phyloP scores from a whole-genome alignment of 2,329 filamentous ascomycete species.

The Scorias spongiosa region DNA sequence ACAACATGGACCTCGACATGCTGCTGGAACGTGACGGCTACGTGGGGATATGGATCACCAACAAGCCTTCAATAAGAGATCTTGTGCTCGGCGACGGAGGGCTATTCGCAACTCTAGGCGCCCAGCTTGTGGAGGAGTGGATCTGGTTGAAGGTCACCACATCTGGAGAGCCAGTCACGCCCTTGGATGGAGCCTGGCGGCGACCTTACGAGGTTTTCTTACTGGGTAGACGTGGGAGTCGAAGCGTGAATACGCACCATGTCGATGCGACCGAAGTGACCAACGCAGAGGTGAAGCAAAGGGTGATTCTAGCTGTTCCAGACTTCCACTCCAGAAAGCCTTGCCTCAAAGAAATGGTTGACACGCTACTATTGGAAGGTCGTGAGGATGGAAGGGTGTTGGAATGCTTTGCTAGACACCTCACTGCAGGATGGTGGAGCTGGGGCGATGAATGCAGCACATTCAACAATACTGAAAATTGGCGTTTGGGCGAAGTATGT shows the following conservation, averaged over 20 bases:
- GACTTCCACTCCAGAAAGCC: slow-evolving; percentile 71
- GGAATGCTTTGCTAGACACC: slow-evolving; percentile 63
- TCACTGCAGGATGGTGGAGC: slow-evolving; percentile 62
- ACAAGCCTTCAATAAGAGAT: slow-evolving; percentile 44
- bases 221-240: slow-evolving; percentile 31
- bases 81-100: slow-evolving; percentile 40
- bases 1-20: slow-evolving; percentile 33
- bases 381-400: slow-evolving; percentile 33
- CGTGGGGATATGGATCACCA: slow-evolving; percentile 65
- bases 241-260: slow-evolving; percentile 1
- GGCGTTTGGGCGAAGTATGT: slow-evolving; percentile 17
- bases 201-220: slow-evolving; percentile 66
- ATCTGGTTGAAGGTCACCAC: slow-evolving; percentile 61
- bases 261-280: too few relatives aligned
- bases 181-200: slow-evolving; percentile 46
- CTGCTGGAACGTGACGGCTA: slow-evolving; percentile 39
- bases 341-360: slow-evolving; percentile 47
- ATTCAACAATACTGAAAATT: slow-evolving; percentile 47
- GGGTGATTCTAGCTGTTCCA: slow-evolving; percentile 53
- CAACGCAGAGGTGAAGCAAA: slow-evolving; percentile 24
- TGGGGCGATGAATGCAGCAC: slow-evolving; percentile 63
- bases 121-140: slow-evolving; percentile 56
- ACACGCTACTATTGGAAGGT: slow-evolving; percentile 29
- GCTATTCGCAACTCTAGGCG: slow-evolving; percentile 51
- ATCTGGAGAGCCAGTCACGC: slow-evolving; percentile 47